Percentiles rank a stretch among this genome's conserved stretches.
phyloP scores from a whole-genome alignment of 2,329 filamentous ascomycete genomes.

The Neocucurbitaria cava region DNA sequence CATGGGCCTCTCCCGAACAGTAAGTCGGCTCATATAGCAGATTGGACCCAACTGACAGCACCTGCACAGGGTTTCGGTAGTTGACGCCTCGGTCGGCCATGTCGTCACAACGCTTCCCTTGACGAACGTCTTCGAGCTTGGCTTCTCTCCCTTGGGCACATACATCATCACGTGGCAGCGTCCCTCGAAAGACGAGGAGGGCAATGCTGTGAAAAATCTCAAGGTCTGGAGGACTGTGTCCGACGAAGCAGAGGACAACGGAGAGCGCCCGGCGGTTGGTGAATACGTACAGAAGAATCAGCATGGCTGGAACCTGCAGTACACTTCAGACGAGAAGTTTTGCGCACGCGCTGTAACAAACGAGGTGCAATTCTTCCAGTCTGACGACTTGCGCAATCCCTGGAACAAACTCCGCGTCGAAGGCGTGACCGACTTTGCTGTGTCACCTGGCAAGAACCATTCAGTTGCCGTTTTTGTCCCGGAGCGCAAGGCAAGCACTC shows the following conservation, averaged over 20 bases:
- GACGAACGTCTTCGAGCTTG: slow-evolving; percentile 89
- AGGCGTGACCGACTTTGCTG: slow-evolving; percentile 85
- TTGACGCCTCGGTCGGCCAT: slow-evolving; percentile 80
- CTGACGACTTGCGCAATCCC: slow-evolving; percentile 80
- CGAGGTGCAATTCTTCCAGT: slow-evolving; percentile 96
- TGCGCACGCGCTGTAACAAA: slow-evolving; percentile 95
- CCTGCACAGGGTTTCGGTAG: slow-evolving; percentile 72
- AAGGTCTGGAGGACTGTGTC: slow-evolving; percentile 93
- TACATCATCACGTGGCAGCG: slow-evolving; percentile 98
- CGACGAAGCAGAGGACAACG: slow-evolving; percentile 64
- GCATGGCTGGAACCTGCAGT: slow-evolving; percentile 96
- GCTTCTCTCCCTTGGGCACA: slow-evolving; percentile 90
- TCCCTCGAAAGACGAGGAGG: slow-evolving; percentile 87
- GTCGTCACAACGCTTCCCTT: slow-evolving; percentile 77
- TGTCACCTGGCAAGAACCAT: slow-evolving; percentile 88
- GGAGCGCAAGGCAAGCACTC: slow-evolving; percentile 79
- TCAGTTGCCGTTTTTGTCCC: slow-evolving; percentile 95
- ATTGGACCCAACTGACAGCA: slow-evolving; percentile 6
- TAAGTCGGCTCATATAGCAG: slow-evolving; percentile 44
- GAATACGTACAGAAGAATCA: slow-evolving; percentile 95
- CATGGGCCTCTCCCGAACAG: slow-evolving; percentile 86
- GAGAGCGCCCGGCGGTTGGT: slow-evolving; percentile 76
- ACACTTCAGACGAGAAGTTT: slow-evolving; percentile 90
- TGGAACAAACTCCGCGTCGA: slow-evolving; percentile 97
- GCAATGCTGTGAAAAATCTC: slow-evolving; percentile 93